Evolutionary conservation across 2,329 filamentous ascomycete genomes (phyloP).

Genomic region (Penicillium sp.): DNA sequence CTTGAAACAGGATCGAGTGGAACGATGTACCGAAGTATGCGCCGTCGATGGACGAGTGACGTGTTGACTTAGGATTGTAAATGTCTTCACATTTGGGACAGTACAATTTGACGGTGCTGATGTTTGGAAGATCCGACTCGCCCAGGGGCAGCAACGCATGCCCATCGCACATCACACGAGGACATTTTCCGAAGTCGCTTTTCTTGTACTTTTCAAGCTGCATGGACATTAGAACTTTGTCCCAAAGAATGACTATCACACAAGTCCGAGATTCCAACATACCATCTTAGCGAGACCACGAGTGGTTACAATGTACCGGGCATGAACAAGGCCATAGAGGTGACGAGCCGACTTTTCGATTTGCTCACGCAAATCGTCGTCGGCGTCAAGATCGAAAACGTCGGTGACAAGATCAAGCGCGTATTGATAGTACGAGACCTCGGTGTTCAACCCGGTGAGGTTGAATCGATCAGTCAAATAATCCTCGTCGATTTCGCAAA

Average conservation of each 20-base stretch:
- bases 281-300: constrained; percentile 96
- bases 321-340: constrained; percentile 93
- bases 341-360: constrained; percentile 97
- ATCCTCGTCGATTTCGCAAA: constrained; percentile 99
- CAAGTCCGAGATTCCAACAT: constrained; percentile 31
- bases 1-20: constrained; percentile 98
- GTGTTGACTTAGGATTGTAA: constrained; percentile 97
- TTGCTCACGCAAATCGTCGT: constrained; percentile 96
- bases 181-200: constrained; percentile 95
- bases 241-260: not conserved
- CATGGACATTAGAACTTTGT: constrained; percentile 7
- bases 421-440: constrained; percentile 99
- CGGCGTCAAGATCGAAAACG: constrained; percentile 97
- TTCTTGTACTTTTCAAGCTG: constrained; percentile 99
- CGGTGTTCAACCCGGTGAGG: constrained; percentile 91
- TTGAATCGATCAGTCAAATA: constrained; percentile 99
- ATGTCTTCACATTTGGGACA: constrained; percentile 96
- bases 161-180: constrained; percentile 88
- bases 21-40: constrained; percentile 98
- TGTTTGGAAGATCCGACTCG: constrained; percentile 81
- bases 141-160: constrained; percentile 95
- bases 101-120: constrained; percentile 93
- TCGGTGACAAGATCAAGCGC: constrained; percentile 95
- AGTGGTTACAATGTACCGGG: constrained; percentile 94
- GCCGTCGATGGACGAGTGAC: constrained; percentile 91